Percentiles rank a stretch among this genome's conserved stretches.
These are phyloP conservation scores for Naganishia randhawae DNA, from an alignment of 768 basidiomycete genomes.

Conservation along the genomic window DNA sequence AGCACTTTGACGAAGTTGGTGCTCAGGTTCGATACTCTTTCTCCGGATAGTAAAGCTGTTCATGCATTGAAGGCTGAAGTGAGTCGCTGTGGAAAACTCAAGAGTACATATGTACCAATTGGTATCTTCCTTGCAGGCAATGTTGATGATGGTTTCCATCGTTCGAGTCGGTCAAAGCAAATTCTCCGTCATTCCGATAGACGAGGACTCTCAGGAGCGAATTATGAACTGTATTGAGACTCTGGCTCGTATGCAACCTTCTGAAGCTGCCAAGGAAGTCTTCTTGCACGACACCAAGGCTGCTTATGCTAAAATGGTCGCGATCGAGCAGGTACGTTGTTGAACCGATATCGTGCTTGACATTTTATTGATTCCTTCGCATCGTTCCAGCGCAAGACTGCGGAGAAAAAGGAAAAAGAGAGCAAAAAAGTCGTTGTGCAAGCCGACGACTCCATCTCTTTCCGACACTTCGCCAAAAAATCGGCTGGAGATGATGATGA, in stretches of 20 bases:
- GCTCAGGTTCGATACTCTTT: constrained; percentile 63
- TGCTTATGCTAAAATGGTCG: constrained; percentile 93
- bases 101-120: not conserved
- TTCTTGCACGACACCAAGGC: constrained; percentile 71
- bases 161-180: constrained; percentile 97
- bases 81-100: constrained; percentile 28
- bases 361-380: constrained; percentile 12
- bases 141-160: constrained; percentile 96
- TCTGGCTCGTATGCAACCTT: constrained; percentile 68
- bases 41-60: constrained; percentile 56
- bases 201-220: constrained; percentile 94
- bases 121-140: constrained; percentile 58
- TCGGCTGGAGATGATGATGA: constrained; percentile 62
- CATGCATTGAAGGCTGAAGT: constrained; percentile 86
- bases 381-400: constrained; percentile 68
- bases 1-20: constrained; percentile 86
- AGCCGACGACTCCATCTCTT: constrained; percentile 84
- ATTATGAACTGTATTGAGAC: constrained; percentile 95
- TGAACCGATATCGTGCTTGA: constrained; percentile 26
- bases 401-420: constrained; percentile 84
- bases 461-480: constrained; percentile 95
- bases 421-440: constrained; percentile 68
- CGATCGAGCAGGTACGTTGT: constrained; percentile 73
- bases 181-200: constrained; percentile 88
- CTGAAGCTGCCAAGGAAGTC: constrained; percentile 61